Evolutionary conservation across 2,329 filamentous ascomycete species (phyloP), one percentile per base, ranked within the genome.

Genomic region (Thielaviopsis populi): DNA sequence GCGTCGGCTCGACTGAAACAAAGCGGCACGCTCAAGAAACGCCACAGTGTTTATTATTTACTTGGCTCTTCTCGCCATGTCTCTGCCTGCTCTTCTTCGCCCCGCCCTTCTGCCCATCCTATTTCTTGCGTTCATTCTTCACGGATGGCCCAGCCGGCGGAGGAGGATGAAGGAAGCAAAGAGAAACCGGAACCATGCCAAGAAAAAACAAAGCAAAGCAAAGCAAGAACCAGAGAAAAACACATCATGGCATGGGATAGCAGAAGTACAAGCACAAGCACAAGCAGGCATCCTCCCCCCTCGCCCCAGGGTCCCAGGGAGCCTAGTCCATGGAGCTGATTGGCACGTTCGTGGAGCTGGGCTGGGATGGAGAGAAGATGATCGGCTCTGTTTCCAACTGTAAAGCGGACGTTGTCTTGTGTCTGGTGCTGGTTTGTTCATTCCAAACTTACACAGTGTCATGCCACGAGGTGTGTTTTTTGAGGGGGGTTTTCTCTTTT

Each of bases 381-480:
- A 56, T 56, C 27, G 30, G 17, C 30, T 56, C 53, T 30, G 7
- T 56, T 56, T n/a, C 53, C 37, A 37, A 19, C 53, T 56, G 53
- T 13, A 37, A 56, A 56, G 53, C 27, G 53, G 27, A 2, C 17
- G 15, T 33, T 56, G 53, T 56, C 53, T 33, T 15, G 53, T 37
- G 17, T 37, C 53, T 37, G 27, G 30, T 56, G 27, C 53, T 37
- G 27, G 27, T 27, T 8, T 56, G 53, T 37, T 22, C 53, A 56
- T 56, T 56, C 53, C 53, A 56, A 56, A 56, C 27, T 27, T 19
- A 56, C 53, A n/a, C 53, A 37, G 53, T 56, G 53, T 19, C 53
- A 56, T 56, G 53, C 53, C 53, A 56, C 30, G 27, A 50, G 10
- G 46, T 46, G 43, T 46, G 22, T 50, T 2, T 15, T 27, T 50